A percentile compares a stretch with the other conserved stretches of the same genome.
Conservation (phyloP, 1,284 basidiomycete genomes). For the Puccinia hordei region DNA sequence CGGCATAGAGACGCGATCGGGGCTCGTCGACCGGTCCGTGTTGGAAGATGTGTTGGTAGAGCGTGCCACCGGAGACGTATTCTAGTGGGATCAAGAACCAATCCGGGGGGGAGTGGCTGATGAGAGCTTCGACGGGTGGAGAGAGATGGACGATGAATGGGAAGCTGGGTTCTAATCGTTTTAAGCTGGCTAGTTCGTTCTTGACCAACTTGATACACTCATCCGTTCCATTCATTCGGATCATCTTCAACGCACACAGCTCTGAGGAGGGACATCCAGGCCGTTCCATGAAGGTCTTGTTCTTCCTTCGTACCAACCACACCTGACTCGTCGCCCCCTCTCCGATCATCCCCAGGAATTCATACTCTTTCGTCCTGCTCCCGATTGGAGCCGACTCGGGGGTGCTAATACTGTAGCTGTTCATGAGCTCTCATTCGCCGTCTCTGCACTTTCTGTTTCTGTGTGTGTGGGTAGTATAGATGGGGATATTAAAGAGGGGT, state of each 20-base stretch:
- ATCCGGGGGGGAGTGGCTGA: background rate
- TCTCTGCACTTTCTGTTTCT: no score
- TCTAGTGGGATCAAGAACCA: conserved; percentile 56
- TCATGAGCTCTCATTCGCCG: no score
- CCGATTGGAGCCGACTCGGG: no score
- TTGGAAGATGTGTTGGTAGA: conserved; percentile 53
- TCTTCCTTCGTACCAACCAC: background rate
- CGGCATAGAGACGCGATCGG: conserved; percentile 19
- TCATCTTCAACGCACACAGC: background rate
- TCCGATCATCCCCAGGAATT: background rate
- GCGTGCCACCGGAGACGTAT: conserved; percentile 55
- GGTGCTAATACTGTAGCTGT: no score
- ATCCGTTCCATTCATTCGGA: background rate
- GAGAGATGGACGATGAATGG: background rate
- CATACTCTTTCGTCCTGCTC: background rate
- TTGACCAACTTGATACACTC: background rate
- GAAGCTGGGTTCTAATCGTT: background rate
- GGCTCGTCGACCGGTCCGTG: conserved; percentile 53
- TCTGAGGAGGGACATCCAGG: no score
- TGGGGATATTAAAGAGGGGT: no score
- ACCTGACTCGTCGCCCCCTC: conserved; percentile 7
- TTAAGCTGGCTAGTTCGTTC: conserved; percentile 11
- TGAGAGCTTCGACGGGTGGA: background rate
- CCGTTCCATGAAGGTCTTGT: background rate
- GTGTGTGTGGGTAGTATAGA: no score